Evolutionary conservation across 306 rosid species (phyloP).

Genomic region (apple (Malus domestica)): ASM211411v1 NC_041802.1:8808501-8809000

Average conservation of each 20-base stretch:
- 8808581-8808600: constrained; percentile 51
- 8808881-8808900: constrained; percentile 79
- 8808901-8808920: constrained; percentile 88
- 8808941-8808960: constrained; percentile 86
- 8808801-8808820: constrained; percentile 73
- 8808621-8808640: constrained; percentile 47
- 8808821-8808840: constrained; percentile 95
- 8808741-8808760: constrained; percentile 84
- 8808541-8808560: constrained; percentile 83
- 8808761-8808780: constrained; percentile 77
- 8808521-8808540: constrained; percentile 68
- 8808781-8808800: constrained; percentile 82
- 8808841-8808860: constrained; percentile 80
- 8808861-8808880: constrained; percentile 74
- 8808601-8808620: constrained; percentile 45
- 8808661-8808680: constrained; percentile 39
- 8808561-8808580: constrained; percentile 58
- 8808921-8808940: constrained; percentile 74
- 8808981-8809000: constrained; percentile 61
- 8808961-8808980: constrained; percentile 74
- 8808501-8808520: constrained; percentile 45
- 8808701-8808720: constrained; percentile 66
- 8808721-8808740: constrained; percentile 61
- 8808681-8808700: constrained; percentile 64
- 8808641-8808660: constrained; percentile 50